Evolutionary conservation across 2,329 filamentous ascomycete genomes (phyloP), one percentile per base, ranked within the genome.

Genomic region (Penicillium vulpinum): DNA sequence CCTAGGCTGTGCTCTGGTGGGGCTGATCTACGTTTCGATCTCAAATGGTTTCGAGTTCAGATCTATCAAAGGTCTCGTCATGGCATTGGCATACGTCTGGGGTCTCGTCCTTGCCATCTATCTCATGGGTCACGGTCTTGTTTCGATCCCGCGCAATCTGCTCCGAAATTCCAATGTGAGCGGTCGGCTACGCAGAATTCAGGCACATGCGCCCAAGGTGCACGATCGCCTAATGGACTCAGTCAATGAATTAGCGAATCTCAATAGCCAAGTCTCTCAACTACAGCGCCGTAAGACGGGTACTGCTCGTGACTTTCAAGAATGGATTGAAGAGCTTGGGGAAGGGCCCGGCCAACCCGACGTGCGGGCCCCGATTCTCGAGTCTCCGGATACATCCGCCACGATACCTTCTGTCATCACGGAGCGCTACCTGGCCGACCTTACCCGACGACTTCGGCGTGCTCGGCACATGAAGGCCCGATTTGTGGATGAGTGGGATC

Each of bases 31-130:
- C 73, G 86, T 97, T 66, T 87, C 94, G 61, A 80, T 91, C 62
- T 86, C 86, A 33, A 91, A 91, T 69, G 89, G 90, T 1, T 86
- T 91, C 65, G 83, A 86, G 26, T 83, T 88, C 57, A 81, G 80
- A 2, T 88, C 88, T 0, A 81, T 97, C 65, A 96, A 96, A 77
- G 88, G 85, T 35, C 80, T 95, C 39, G 83, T 96, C 62, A 96
- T 99, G 90, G 93, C 94, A 15, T 80, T 97, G 58, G 90, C 93
- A 36, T 99, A 99, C 74, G 91, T 91, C 58, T 97, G 92, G 89
- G 92, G 92, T 67, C 78, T 99, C 66, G 82, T 93, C 5, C 81
- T 97, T 51, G 94, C 92, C 44, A 96, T 99, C 60, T 97, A 96
- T 70, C 82, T 99, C 39, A 97, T 99, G 93, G 94, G 94, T 7